Evolutionary conservation across 2,329 filamentous ascomycete genomes (phyloP), one percentile per base, ranked within the genome.

Genomic region (Venturia nashicola): DNA sequence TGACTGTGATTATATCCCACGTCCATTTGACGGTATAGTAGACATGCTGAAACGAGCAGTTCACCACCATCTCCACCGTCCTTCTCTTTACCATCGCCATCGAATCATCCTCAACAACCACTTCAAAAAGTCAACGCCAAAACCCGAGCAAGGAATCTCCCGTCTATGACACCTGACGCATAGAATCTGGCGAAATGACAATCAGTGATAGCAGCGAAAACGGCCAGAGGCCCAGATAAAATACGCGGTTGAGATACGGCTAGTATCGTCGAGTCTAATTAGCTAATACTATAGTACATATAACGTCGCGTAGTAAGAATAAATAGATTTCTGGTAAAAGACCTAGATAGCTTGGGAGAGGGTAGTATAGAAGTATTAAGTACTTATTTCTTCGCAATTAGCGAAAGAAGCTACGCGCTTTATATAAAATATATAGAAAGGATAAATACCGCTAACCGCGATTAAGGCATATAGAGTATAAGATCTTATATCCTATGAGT

Each of bases 161-260:
- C 43, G 43, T 46, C 23, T 61, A 36, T 16, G 59, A n/a, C 16
- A 61, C 34, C 12, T 61, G 59, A 27, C 34, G 34, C 59, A 61
- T 42, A 7, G 43, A 16, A 16, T 61, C 32, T 27, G 59, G 59
- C 23, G 34, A 27, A 16, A 36, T 39, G 34, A 63, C 42, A 32
- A 48, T n/a, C 46, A 63, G 40, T 23, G 59, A 57, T 23, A 18
- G 61, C 48, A 36, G 61, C n/a, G 23, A 48, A n/a, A 63, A 63
- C 7, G 61, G 61, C 61, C 61, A 63, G 12, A 40, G 32, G 36
- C 61, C 61, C 4, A 63, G 44, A 44, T 63, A 63, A 9, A 62
- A 32, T 11, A 20, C 59, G 23, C 59, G 43, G 18, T 46, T n/a
- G 18, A 46, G 43, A 46, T 46, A n/a, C 43, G 43, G 43, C 18